Base-by-base conservation (phyloP, 306 rosid genomes). In the Dryas octopetala region DNA sequence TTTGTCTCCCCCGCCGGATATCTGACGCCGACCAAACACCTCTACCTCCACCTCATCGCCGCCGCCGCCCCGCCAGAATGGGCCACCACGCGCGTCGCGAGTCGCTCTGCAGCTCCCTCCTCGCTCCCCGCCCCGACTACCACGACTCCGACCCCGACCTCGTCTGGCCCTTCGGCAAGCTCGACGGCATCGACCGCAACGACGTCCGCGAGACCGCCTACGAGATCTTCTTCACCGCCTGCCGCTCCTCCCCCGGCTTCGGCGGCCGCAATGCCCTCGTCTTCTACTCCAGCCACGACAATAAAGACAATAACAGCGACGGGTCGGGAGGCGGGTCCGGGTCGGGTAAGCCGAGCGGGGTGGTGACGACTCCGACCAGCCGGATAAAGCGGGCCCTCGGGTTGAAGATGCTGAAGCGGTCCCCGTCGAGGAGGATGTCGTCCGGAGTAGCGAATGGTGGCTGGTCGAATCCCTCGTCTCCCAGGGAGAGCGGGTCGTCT, bases 391-490 rank as follows among this genome's bases (percentile, higher is more conserved):
- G 88, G 67, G 86, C 96, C 0, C 81, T 95, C 3, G 99, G 98
- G 69, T 72, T 95, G 86, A 92, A 89, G 87, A 89, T 91, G 93
- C 16, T 95, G 46, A 92, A 88, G 73, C 84, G 98, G 76, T 90
- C 99, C 1, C 97, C 97, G 7, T 90, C 97, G 1, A 86, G 92
- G 84, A 92, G 98, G 80, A 90, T 92, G 97, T 77, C 62, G 53
- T 76, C 89, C 59, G 89, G 12, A 62, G 59, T 19, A 44, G 47
- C 5, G 83, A 63, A 82, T 9, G 84, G 85, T 16, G 77, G 79
- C 1, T 72, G 85, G 59, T 83, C 97, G 1, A 64, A 71, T 32
- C 96, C 92, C 5, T 67, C 86, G 5, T 83, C 93, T 0, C 88
- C 98, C 38, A 32, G 38, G 3, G 38, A 32, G 9, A 75, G n/a